Evolutionary conservation across 1,284 basidiomycete species (phyloP), one percentile per base, ranked within the genome.

Genomic region (Inonotus hispidus): DNA sequence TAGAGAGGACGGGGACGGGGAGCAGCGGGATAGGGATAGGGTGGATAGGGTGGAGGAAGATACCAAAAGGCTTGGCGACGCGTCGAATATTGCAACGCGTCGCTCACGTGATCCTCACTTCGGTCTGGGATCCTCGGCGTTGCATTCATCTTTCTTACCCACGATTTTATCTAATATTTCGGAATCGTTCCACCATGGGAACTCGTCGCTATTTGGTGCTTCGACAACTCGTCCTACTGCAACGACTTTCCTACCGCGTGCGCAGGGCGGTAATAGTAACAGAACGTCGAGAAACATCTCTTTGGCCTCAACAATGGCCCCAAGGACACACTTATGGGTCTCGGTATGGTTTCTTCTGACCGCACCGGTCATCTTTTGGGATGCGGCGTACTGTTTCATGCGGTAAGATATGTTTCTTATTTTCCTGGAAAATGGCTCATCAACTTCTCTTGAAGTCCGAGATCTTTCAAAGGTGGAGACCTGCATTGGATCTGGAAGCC

Each of bases 401-500:
- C 77, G 86, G 85, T 85, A 61, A 53, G 60, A 38, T 29, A 0
- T 8, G 25, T 37, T 14, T 50, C 49, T 27, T 41, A 37, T 23
- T 43, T 43, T 41, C 29, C 21, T 23, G 21, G 27, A 3, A 14
- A 14, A 32, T 45, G 46, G 37, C 25, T 25, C 32, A 56, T 63
- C 46, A 54, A 55, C 32, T 55, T 54, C 43, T 52, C 35, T 46
- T 14, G 35, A 59, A 82, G 84, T 53, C 87, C 84, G 3, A 77
- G 83, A 25, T 84, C 82, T 6, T 83, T 88, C 78, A 68, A 71
- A n/a, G 92, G 90, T 1, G 93, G 93, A 1, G 90, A 93, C 73
- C 77, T 93, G 43, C 86, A 92, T 66, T 94, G 90, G 91, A 82
- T 95, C 53, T 95, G 92, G 93, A 78, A 82, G 64, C 91, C 91